Evolutionary conservation across 768 basidiomycete species (phyloP), one percentile per base, ranked within the genome.

Genomic region (Boletus insuetus): DNA sequence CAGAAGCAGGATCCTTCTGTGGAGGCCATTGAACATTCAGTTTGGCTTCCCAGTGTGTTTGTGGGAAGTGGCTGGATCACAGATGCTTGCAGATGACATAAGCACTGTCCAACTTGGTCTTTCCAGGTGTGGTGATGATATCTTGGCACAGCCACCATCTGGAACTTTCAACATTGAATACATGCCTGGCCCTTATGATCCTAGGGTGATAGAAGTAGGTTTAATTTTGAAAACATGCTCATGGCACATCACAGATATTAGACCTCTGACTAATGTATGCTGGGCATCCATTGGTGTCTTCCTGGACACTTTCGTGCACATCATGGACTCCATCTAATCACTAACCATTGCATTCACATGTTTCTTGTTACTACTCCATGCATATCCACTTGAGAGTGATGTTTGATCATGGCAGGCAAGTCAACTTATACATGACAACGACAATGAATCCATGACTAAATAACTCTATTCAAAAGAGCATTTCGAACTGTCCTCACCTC

Each of bases 401-500:
- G n/a, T 72, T 24, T 24, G 22, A 24, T 24, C 17, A 66, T 66
- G 64, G 37, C 64, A 53, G 64, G 64, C 46, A 38, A 43, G 58
- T 51, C 20, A 2, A 2, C 34, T 26, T 12, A n/a, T 13, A 2
- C 26, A 6, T 5, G 16, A 16, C 20, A 17, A 22, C 37, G 12
- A 35, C 2, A 5, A 14, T 24, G 22, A 24, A 24, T 24, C 22
- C 22, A 24, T 24, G 22, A 3, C 22, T 24, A 24, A 35, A n/a
- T 35, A 35, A 35, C 34, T 4, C 22, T 4, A 24, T 24, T 24
- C 22, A 24, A 49, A 56, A 69, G 73, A 73, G 32, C 72, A 79
- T 60, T 56, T 72, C 9, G 80, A 81, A 58, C 66, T 86, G 34
- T 73, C 77, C 7, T 84, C 86, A 0, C 85, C 91, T 0, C 93